Conservation (phyloP, 1,139 yeast genomes). For the Zygosaccharomyces sapae region DNA sequence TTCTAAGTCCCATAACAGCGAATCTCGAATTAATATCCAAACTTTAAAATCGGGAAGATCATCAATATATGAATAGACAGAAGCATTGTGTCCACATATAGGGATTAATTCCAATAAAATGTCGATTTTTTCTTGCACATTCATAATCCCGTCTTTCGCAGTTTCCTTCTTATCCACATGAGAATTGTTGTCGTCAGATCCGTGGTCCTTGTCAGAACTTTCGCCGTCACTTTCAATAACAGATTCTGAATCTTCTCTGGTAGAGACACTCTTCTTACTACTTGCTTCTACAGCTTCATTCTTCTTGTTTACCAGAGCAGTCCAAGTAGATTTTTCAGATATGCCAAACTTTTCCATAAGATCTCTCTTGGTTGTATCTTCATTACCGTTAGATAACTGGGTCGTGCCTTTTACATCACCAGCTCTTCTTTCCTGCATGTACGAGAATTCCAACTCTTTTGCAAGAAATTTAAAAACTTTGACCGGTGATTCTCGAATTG, state of each 20-base stretch:
- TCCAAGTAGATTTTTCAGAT: conserved; percentile 35
- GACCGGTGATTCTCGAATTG: conserved; percentile 32
- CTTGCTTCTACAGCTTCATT: conserved; percentile 10
- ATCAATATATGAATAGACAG: conserved; percentile 31
- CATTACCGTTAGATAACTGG: conserved; percentile 15
- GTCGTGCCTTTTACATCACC: conserved; percentile 10
- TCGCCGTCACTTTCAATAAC: conserved; percentile 22
- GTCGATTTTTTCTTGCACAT: conserved; percentile 19
- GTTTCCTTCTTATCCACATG: conserved; percentile 12
- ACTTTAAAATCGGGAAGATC: conserved; percentile 32
- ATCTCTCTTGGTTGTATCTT: conserved; percentile 24
- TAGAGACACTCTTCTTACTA: conserved; percentile 5
- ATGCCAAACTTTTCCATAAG: conserved; percentile 33
- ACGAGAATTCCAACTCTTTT: conserved; percentile 33
- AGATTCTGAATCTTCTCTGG: conserved; percentile 3
- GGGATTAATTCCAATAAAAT: conserved; percentile 28
- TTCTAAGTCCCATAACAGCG: conserved; percentile 34
- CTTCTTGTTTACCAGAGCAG: conserved; percentile 29
- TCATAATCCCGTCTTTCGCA: conserved; percentile 11
- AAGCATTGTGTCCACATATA: conserved; percentile 34
- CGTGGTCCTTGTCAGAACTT: conserved; percentile 20
- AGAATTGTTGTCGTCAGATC: conserved; percentile 13
- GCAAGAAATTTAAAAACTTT: conserved; percentile 34
- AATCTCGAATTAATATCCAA: conserved; percentile 36
- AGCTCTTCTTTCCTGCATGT: conserved; percentile 20